Evolutionary conservation across 2,329 filamentous ascomycete genomes (phyloP), one percentile per base, ranked within the genome.

Genomic region (Fusarium cyanostomum): DNA sequence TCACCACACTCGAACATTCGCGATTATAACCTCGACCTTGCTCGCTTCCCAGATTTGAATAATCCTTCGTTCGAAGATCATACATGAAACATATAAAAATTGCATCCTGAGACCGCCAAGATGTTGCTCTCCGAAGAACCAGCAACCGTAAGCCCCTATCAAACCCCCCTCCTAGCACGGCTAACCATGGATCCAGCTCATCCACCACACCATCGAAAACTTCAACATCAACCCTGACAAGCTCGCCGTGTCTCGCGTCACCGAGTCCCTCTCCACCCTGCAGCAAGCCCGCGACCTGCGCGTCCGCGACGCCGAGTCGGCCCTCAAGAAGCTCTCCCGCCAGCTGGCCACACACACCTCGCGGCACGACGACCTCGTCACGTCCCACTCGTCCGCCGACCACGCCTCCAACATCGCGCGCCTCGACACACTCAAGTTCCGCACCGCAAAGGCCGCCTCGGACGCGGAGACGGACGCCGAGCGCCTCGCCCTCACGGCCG

Each of bases 101-200:
- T 15, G 31, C 4, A 41, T 8, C 4, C 21, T 18, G 39, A 48
- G 26, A 27, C 55, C 54, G 51, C 60, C 80, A 92, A 79, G 65
- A 97, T 98, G 91, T 85, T 97, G 75, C 92, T 98, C 79, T 92
- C 96, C 79, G 94, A 97, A 81, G 92, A 95, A 76, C 94, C 94
- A 67, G 91, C 91, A 39, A 90, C 89, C 39, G 92, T 96, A 86
- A 60, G 86, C 43, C 41, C 28, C n/a, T 21, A 18, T 7, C 6
- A 24, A 18, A 26, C 15, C 52, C 28, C 27, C 35, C 31, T 27
- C 12, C 30, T 11, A 46, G 8, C 37, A 42, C 16, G 39, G 43
- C 52, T 67, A 46, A 70, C 52, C 43, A 31, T 9, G 18, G 42
- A 28, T 9, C 18, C 21, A 95, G 91, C 90, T 97, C 73, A 96